Evolutionary conservation across 164 flowering plant species (phyloP).

Genomic region (Umbilicus rupestris): DNA sequence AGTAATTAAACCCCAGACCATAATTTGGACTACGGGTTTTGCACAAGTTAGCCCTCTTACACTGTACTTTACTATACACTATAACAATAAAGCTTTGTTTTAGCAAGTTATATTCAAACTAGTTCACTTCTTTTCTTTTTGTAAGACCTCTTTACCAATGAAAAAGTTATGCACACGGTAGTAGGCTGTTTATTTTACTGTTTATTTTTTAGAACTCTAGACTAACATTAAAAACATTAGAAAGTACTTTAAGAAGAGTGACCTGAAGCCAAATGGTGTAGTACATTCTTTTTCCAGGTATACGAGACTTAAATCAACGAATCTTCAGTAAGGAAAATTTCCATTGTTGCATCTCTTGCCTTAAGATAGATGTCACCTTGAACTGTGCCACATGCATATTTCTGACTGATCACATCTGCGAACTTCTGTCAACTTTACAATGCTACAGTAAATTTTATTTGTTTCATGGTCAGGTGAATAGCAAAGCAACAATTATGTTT

Average conservation of each 20-base stretch:
- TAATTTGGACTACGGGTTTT: no score
- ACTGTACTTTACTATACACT: neutral
- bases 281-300: neutral
- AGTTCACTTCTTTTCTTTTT: neutral
- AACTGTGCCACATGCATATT: neutral
- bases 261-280: neutral
- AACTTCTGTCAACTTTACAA: neutral
- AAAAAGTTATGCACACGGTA: no score
- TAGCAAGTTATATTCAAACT: neutral
- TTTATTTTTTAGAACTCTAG: neutral
- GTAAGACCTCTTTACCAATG: neutral
- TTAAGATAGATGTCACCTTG: neutral
- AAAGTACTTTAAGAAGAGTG: neutral
- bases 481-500: conserved; percentile 77
- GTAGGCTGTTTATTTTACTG: no score
- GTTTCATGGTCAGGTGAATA: conserved; percentile 48
- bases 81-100: neutral
- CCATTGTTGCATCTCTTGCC: neutral
- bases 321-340: neutral
- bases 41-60: no score
- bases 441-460: conserved; percentile 13
- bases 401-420: neutral
- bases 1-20: neutral
- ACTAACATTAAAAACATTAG: neutral
- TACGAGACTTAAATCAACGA: neutral